A percentile compares a stretch with the other conserved stretches of the same genome.
phyloP scores from a whole-genome alignment of 352 stramenopile species.

The Phytophthora agathidicida region DNA sequence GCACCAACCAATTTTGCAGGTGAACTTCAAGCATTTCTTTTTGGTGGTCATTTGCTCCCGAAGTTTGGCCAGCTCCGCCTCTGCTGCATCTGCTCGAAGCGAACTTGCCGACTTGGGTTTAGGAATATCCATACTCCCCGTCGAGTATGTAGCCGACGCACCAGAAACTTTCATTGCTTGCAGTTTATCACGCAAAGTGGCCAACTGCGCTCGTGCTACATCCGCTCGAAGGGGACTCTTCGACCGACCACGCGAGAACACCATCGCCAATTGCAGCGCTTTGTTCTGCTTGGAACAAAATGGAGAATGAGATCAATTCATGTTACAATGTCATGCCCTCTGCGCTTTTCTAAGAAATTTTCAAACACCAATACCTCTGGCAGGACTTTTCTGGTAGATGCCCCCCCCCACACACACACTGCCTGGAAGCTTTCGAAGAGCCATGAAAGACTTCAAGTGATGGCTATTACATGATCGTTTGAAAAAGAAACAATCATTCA shows the following conservation, averaged over 20 bases:
- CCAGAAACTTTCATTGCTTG: background rate
- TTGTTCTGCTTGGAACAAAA: conserved; percentile 2
- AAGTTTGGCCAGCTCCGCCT: conserved; percentile 10
- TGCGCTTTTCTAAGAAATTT: conserved; percentile 1
- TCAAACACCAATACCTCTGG: too few relatives aligned
- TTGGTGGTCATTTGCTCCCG: background rate
- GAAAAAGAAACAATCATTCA: too few relatives aligned
- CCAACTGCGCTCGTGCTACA: conserved; percentile 3
- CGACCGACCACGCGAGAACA: conserved; percentile 1
- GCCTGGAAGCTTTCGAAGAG: too few relatives aligned
- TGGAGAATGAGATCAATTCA: conserved; percentile 3
- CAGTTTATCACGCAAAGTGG: conserved; percentile 9
- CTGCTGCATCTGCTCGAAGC: conserved; percentile 6
- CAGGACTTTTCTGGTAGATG: too few relatives aligned
- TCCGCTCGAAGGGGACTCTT: conserved; percentile 11
- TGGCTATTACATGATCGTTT: too few relatives aligned
- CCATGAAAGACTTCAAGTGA: too few relatives aligned
- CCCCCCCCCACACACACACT: too few relatives aligned
- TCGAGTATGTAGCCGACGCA: background rate
- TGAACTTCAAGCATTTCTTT: conserved; percentile 14
- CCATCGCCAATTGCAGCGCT: background rate
- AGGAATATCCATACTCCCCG: background rate
- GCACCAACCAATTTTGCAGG: conserved; percentile 19
- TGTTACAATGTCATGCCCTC: background rate
- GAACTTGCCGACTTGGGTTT: conserved; percentile 9